Evolutionary conservation across 805 yeast genomes (phyloP), one percentile per base, ranked within the genome.

Genomic region (Metschnikowia amazonensis): DNA sequence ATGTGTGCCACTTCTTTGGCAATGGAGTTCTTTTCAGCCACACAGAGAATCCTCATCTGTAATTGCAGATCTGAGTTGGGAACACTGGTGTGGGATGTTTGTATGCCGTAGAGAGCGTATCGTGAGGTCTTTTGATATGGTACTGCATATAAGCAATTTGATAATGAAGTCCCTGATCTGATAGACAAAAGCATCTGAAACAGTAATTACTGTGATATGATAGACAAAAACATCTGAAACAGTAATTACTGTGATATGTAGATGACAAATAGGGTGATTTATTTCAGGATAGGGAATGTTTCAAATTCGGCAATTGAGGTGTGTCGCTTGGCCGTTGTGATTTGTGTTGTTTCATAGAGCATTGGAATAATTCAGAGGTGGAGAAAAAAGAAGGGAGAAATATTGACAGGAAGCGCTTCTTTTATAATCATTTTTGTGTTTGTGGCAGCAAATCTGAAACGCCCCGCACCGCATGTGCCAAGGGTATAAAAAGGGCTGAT

Each of bases 11-110:
- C 89, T 10, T 88, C 84, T 61, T 84, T 88, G 3, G 97, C 95
- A 40, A 94, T 94, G 1, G 97, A 87, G 46, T 95, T 95, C 66
- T 94, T 94, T 68, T 94, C 99, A 2, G 99, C 99, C 46, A 94
- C 97, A 67, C 97, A 92, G 39, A 94, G 77, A 3, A 94, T 79
- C 53, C 70, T 82, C 94, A 87, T 85, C n/a, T n/a, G n/a, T n/a
- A n/a, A n/a, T n/a, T n/a, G n/a, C n/a, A n/a, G n/a, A n/a, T n/a
- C n/a, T n/a, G n/a, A 11, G 29, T 35, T 10, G 13, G 29, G 14
- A 25, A 24, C 21, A 29, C 10, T 14, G n/a, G 24, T 34, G 40
- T 36, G 23, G 11, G 16, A 4, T 11, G 25, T 11, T 18, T 18
- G 24, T 8, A 14, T 20, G 18, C 17, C 18, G 33, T 3, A 27